Conservation (phyloP, 2,329 filamentous ascomycete genomes). For the Trichoderma cornu-damae region DNA sequence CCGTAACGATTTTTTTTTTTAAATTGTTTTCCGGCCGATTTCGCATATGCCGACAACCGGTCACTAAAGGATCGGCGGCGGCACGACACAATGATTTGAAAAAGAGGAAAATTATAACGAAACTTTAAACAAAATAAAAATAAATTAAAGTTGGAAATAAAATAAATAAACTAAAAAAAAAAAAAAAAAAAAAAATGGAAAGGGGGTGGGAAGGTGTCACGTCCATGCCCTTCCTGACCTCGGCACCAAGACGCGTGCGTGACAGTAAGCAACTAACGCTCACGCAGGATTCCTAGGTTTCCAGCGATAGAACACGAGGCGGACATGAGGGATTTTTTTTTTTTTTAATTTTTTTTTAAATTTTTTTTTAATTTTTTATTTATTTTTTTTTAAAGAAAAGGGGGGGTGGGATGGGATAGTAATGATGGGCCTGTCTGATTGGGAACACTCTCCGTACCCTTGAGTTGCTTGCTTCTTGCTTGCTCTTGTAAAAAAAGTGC, state of each 20-base stretch:
- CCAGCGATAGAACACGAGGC: too few species aligned
- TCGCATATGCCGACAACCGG: background rate
- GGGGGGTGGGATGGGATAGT: too few species aligned
- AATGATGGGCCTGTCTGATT: too few species aligned
- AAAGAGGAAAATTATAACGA: background rate
- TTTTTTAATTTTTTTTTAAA: too few species aligned
- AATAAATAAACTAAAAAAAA: background rate
- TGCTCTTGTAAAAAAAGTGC: background rate
- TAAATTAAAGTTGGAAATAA: background rate
- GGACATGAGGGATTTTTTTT: too few species aligned
- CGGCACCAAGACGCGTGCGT: background rate
- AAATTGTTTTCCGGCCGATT: background rate
- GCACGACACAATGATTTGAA: too few species aligned
- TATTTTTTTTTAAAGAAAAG: too few species aligned
- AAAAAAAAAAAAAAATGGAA: background rate
- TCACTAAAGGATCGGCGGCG: background rate
- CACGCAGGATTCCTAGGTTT: too few species aligned
- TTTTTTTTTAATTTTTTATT: too few species aligned
- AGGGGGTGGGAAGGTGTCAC: background rate
- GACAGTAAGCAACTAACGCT: too few species aligned
- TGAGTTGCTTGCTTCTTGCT: background rate
- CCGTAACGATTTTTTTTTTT: background rate
- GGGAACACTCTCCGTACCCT: too few species aligned
- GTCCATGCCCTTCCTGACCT: background rate
- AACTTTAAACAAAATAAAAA: too few species aligned